Evolutionary conservation across 202 grass and related monocot species (phyloP), one percentile per base, ranked within the genome.

Genomic region (Panicum virgatum): DNA sequence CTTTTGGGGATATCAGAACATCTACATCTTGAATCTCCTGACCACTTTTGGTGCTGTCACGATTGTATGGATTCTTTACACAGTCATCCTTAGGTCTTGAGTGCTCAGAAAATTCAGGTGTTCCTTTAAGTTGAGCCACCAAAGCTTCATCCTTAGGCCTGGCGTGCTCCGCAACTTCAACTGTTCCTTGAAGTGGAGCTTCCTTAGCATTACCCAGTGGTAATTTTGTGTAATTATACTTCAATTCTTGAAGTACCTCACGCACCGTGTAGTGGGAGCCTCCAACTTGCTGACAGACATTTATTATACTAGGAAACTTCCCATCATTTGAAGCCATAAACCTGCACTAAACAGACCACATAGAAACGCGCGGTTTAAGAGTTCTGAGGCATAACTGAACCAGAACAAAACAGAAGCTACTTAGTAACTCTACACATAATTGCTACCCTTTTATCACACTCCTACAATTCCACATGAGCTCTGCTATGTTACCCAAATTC

Each of bases 301-400:
- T 18, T 16, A 0, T 39, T 5, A 36, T 29, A 32, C 7, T 29
- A 48, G 93, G 96, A 25, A 92, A 92, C 73, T 72, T 90, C 48
- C 93, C 93, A 20, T 79, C 85, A 84, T 99, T 96, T 61, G 77
- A 88, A 62, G 86, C 42, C 78, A 62, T 91, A 59, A 93, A 91
- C 54, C 82, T 79, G 76, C 44, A 90, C 66, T 76, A 93, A 84
- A 85, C 50, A 86, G 46, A 66, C 52, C 48, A 47, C 60, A 39
- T 63, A 86, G 64, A 85, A 27, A 27, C 19, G 69, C 38, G 50
- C 5, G 32, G 26, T 71, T 74, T 83, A 76, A 89, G 51, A 72
- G 68, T 75, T 47, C 30, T 42, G 63, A 23, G 43, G 57, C 20
- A 36, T 63, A 75, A 70, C 62, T 72, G 73, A 60, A 76, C 22